Percentiles rank a stretch among this genome's conserved stretches.
Conservation (phyloP, 306 rosid species). For the Ammopiptanthus mongolicus region DNA sequence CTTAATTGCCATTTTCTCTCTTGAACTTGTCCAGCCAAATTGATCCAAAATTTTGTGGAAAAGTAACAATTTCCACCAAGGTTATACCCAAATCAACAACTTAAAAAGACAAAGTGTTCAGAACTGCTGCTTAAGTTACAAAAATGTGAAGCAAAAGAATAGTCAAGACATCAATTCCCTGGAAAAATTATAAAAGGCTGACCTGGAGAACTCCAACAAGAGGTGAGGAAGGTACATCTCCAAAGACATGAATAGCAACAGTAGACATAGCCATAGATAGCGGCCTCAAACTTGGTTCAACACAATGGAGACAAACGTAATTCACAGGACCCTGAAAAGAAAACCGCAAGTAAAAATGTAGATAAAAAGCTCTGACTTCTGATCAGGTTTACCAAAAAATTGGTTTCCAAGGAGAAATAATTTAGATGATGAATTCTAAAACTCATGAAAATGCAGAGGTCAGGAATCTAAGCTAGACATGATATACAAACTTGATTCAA, state of each 20-base stretch:
- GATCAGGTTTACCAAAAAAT: neutral
- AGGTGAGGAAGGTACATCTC: constrained; percentile 90
- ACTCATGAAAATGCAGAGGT: neutral
- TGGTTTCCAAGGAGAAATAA: neutral
- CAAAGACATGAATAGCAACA: constrained; percentile 77
- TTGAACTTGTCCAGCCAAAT: neutral
- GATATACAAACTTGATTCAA: neutral
- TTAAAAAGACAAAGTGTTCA: neutral
- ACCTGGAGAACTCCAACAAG: constrained; percentile 89
- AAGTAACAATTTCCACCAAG: neutral
- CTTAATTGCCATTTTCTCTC: neutral
- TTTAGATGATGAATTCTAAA: neutral
- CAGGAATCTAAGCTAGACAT: neutral
- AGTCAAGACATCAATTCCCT: neutral
- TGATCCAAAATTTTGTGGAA: neutral
- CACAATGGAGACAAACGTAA: constrained; percentile 60
- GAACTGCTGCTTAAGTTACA: neutral
- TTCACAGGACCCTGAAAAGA: constrained; percentile 77
- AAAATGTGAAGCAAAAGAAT: neutral
- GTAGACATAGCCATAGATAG: constrained; percentile 80
- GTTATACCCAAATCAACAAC: neutral
- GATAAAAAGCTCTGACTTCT: neutral
- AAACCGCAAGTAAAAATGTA: neutral
- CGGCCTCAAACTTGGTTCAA: constrained; percentile 79
- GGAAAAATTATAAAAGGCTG: neutral